Evolutionary conservation across 164 flowering plant species (phyloP).

Genomic region (Santalum album): DNA sequence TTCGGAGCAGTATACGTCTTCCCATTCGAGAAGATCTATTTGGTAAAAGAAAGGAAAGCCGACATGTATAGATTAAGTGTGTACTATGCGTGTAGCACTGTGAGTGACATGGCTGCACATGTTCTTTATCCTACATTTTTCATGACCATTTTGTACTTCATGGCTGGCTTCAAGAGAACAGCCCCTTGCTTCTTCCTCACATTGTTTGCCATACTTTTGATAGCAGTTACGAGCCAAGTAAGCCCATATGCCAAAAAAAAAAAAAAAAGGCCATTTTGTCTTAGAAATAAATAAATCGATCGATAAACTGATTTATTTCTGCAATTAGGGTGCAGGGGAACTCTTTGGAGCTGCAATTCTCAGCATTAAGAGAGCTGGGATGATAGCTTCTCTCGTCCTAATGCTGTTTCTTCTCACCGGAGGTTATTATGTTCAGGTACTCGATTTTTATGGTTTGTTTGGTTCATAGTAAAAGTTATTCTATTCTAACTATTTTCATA

Average conservation of each 20-base stretch:
- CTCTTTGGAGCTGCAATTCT: slow-evolving; percentile 85
- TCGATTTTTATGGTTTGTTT: background rate
- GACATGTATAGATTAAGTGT: slow-evolving; percentile 94
- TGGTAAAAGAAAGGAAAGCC: slow-evolving; percentile 88
- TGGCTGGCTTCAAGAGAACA: slow-evolving; percentile 86
- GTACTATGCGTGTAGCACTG: slow-evolving; percentile 73
- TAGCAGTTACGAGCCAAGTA: slow-evolving; percentile 87
- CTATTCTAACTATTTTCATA: too few species aligned
- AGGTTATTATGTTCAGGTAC: slow-evolving; percentile 96
- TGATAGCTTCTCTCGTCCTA: slow-evolving; percentile 68
- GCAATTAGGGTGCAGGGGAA: slow-evolving; percentile 86
- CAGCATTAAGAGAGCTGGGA: slow-evolving; percentile 89
- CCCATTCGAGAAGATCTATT: slow-evolving; percentile 76
- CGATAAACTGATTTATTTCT: slow-evolving; percentile 2
- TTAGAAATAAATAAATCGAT: too few species aligned
- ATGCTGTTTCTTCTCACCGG: slow-evolving; percentile 97
- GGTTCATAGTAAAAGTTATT: too few species aligned
- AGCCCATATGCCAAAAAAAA: slow-evolving; percentile 10
- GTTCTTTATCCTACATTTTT: slow-evolving; percentile 67
- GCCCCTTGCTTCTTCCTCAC: slow-evolving; percentile 78
- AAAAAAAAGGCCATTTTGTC: too few species aligned
- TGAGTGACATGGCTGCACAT: slow-evolving; percentile 94
- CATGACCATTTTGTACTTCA: slow-evolving; percentile 84
- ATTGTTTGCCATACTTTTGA: slow-evolving; percentile 41
- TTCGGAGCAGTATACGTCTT: slow-evolving; percentile 96